These are phyloP conservation scores for Linanthus parryae DNA, from an alignment of 148 eudicot genomes.

Conservation along the genomic window DNA sequence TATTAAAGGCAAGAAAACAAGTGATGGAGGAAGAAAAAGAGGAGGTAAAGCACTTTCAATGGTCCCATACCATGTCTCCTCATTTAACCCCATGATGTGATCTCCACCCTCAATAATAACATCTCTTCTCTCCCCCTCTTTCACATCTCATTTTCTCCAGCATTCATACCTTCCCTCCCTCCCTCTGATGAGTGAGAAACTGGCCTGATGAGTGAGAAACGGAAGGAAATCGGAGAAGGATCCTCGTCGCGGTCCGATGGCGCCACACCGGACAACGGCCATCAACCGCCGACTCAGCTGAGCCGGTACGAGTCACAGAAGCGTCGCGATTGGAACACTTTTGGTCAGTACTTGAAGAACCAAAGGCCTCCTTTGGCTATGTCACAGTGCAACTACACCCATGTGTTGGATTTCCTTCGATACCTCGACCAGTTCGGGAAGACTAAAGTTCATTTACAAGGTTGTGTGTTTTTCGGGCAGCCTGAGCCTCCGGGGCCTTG, in stretches of 20 bases:
- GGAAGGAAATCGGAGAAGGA: slow-evolving; percentile 31
- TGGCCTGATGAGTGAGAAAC: slow-evolving; percentile 34
- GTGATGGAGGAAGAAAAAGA: slow-evolving; percentile 27
- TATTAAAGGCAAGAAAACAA: slow-evolving; percentile 25
- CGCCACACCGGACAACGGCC: slow-evolving; percentile 1
- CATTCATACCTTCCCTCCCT: too few relatives aligned
- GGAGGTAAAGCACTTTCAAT: slow-evolving; percentile 38
- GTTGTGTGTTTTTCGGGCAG: slow-evolving; percentile 57
- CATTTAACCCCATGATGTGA: slow-evolving; percentile 24
- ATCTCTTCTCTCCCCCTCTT: slow-evolving; percentile 1
- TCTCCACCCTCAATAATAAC: slow-evolving; percentile 9
- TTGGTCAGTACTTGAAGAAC: slow-evolving; percentile 66
- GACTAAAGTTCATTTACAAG: slow-evolving; percentile 59
- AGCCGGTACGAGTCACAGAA: slow-evolving; percentile 78
- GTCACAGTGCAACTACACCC: slow-evolving; percentile 48
- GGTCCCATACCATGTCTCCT: slow-evolving; percentile 38
- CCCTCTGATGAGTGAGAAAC: too few relatives aligned
- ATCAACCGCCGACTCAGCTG: slow-evolving; percentile 23
- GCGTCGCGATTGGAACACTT: slow-evolving; percentile 80
- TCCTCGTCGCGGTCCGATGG: slow-evolving; percentile 16
- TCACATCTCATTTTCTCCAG: neutral
- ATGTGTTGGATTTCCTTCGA: slow-evolving; percentile 53
- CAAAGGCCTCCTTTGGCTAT: slow-evolving; percentile 58
- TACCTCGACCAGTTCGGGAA: slow-evolving; percentile 69
- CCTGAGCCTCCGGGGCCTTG: slow-evolving; percentile 71